Base-by-base conservation (phyloP, 257 asterid species). In the Haberlea rhodopensis region DNA sequence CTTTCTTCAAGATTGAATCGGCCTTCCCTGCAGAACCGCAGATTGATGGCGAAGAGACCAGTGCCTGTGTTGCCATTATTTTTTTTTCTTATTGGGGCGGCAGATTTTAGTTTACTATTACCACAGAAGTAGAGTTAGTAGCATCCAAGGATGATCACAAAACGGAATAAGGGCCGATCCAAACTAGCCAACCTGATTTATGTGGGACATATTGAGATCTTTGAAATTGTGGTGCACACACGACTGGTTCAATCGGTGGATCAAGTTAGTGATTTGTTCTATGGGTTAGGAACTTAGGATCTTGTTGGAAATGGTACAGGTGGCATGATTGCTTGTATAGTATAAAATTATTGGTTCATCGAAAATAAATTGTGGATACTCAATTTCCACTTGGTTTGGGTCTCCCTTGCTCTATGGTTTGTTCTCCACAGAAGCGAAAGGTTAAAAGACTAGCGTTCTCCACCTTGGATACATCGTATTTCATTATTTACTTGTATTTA, bases 1-100 rank as follows among this genome's bases (percentile, higher is more conserved):
- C 73, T 79, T 87, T 66, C 89, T 80, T 15, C 92, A 56, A 15
- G 86, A 79, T 11, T 71, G 88, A 9, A 67, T 7, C 2, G 82
- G 59, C 72, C 94, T 78, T 57, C 80, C 87, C 96, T 4, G 94
- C 94, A 7, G 95, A 85, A 26, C 95, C 84, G 76, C 83, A 79
- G 73, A 92, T 85, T 63, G 97, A 89, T 16, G 99, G 87, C 3
- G 97, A 92, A 28, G 99, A 92, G 71, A 87, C 84, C 81, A 92
- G 60, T 23, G 99, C 96, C 29, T 87, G 95, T 8, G 96, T 71
- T 57, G 98, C 99, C 99, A 92, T 92, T 72, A 20, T 58, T n/a
- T 10, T n/a, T n/a, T n/a, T 31, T 1, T 52, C 8, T 56, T n/a
- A 22, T 48, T 20, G 59, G n/a, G 16, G 5, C 37, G 34, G 20